phyloP scores from a whole-genome alignment of 2,329 filamentous ascomycete species.

The Ustilaginoidea virens region DNA sequence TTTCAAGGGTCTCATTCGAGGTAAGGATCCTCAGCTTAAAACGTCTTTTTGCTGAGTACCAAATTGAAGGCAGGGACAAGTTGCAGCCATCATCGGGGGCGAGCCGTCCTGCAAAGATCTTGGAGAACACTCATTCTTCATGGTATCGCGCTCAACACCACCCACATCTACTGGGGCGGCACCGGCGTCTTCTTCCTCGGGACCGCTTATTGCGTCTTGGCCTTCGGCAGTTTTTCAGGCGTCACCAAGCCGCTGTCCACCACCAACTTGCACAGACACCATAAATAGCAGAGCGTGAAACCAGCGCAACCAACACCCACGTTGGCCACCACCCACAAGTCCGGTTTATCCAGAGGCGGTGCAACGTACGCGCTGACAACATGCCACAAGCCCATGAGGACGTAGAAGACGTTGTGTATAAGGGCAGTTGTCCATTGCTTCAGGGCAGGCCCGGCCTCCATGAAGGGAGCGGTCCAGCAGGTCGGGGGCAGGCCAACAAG shows the following conservation, averaged over 20 bases:
- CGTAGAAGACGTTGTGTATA: slow-evolving; percentile 62
- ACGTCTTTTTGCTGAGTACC: too few species aligned
- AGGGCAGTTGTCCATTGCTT: slow-evolving; percentile 42
- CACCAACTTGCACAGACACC: slow-evolving; percentile 64
- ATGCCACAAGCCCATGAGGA: slow-evolving; percentile 70
- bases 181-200: too few species aligned
- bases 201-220: slow-evolving; percentile 21
- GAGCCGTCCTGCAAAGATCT: too few species aligned
- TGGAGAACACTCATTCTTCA: too few species aligned
- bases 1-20: too few species aligned
- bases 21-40: too few species aligned
- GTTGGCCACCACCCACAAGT: slow-evolving; percentile 88
- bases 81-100: too few species aligned
- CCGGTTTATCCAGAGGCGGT: slow-evolving; percentile 65
- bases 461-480: slow-evolving; percentile 52
- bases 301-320: slow-evolving; percentile 73
- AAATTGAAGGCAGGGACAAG: too few species aligned
- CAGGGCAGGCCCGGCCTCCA: slow-evolving; percentile 21
- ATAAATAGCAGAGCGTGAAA: slow-evolving; percentile 77
- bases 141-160: background rate
- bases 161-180: too few species aligned
- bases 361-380: slow-evolving; percentile 50
- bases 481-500: slow-evolving; percentile 75
- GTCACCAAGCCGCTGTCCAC: slow-evolving; percentile 40
- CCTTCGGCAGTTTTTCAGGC: slow-evolving; percentile 13